Conservation (phyloP, 1,284 basidiomycete genomes). For the Leccinum variabile region DNA sequence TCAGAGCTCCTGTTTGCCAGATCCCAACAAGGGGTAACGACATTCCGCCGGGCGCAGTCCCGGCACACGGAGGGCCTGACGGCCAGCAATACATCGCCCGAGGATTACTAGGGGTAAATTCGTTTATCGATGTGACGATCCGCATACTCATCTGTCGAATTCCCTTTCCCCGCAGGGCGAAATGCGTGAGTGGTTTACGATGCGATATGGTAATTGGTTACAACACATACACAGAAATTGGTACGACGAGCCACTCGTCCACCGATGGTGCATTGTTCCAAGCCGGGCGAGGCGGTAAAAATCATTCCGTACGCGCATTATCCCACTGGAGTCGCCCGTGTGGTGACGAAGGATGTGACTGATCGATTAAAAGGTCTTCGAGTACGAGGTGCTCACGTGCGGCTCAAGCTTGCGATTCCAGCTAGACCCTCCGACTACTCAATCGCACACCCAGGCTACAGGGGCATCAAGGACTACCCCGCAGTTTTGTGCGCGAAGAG, state of each 20-base stretch:
- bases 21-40: constrained; percentile 22
- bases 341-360: neutral
- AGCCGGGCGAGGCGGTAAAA: constrained; percentile 12
- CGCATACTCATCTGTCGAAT: constrained; percentile 10
- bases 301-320: constrained; percentile 15
- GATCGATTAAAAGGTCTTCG: constrained; percentile 19
- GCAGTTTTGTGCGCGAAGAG: neutral
- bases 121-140: neutral
- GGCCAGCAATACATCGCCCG: constrained; percentile 25
- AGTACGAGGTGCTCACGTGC: constrained; percentile 29
- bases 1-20: constrained; percentile 6
- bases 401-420: constrained; percentile 24
- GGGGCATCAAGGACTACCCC: neutral
- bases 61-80: constrained; percentile 6
- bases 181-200: constrained; percentile 18
- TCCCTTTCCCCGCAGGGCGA: constrained; percentile 17
- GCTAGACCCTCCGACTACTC: constrained; percentile 3
- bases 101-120: constrained; percentile 16
- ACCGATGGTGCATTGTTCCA: constrained; percentile 18
- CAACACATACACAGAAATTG: constrained; percentile 17
- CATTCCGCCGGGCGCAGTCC: constrained; percentile 27
- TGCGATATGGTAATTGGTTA: neutral
- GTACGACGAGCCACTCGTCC: constrained; percentile 19
- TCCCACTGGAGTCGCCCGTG: neutral
- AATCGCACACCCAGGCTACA: neutral